A percentile compares a stretch with the other conserved stretches of the same genome.
Conservation (phyloP, 164 flowering plant genomes). For the Macadamia integrifolia region DNA sequence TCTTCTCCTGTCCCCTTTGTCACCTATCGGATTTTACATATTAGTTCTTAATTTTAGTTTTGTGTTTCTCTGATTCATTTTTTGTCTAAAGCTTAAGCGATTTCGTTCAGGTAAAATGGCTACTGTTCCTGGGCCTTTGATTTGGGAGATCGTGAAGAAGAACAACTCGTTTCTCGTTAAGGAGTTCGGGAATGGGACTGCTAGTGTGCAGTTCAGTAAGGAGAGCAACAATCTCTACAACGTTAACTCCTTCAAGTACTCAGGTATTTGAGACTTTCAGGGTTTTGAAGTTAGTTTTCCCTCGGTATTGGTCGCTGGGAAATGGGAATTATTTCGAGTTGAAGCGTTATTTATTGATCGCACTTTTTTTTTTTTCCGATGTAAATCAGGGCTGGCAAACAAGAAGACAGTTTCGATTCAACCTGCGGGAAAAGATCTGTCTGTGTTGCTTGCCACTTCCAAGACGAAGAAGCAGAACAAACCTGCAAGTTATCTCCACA, state of each 20-base stretch:
- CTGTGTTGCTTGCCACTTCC: slow-evolving; percentile 64
- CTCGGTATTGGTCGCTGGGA: not conserved
- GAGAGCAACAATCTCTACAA: slow-evolving; percentile 87
- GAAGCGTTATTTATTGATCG: not conserved
- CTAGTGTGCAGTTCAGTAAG: slow-evolving; percentile 64
- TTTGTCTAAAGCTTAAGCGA: not conserved
- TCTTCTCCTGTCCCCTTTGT: too few species aligned
- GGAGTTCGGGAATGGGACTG: slow-evolving; percentile 71
- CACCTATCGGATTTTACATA: too few species aligned
- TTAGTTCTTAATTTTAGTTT: too few species aligned
- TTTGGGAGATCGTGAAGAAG: slow-evolving; percentile 96
- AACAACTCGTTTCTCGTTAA: slow-evolving; percentile 80
- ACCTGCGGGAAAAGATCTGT: slow-evolving; percentile 47
- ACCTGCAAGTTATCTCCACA: slow-evolving; percentile 47
- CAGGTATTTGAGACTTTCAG: slow-evolving; percentile 40
- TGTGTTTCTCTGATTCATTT: not conserved
- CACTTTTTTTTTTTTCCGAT: not conserved
- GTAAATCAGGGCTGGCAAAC: slow-evolving; percentile 61
- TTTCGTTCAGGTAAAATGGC: slow-evolving; percentile 43
- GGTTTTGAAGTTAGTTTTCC: not conserved
- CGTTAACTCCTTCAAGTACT: slow-evolving; percentile 71
- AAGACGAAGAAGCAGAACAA: slow-evolving; percentile 82
- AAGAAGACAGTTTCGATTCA: slow-evolving; percentile 72
- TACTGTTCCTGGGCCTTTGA: slow-evolving; percentile 69
- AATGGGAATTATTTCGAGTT: not conserved